Conservation (phyloP, 2,329 filamentous ascomycete species). For the Hypocrella siamensis region DNA sequence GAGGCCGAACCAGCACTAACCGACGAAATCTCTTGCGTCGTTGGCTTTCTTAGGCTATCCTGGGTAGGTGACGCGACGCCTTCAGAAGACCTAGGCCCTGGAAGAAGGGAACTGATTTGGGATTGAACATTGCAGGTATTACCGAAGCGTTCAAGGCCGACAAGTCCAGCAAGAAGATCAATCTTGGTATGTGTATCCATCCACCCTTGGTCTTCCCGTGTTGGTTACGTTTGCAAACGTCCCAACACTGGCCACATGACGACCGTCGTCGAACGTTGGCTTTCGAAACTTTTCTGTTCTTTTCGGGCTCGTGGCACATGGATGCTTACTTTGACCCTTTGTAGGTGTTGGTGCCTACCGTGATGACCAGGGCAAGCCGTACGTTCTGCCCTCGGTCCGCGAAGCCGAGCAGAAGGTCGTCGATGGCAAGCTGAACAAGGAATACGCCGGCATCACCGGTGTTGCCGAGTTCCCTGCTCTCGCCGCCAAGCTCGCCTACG, state of each 20-base stretch:
- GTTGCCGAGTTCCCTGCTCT: conserved; percentile 87
- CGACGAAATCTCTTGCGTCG: not conserved
- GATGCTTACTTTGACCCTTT: conserved; percentile 2
- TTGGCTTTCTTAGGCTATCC: conserved; percentile 44
- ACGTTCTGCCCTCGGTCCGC: conserved; percentile 86
- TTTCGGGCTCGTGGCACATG: too few relatives aligned
- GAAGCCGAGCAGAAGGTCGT: conserved; percentile 80
- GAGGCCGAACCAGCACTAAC: too few relatives aligned
- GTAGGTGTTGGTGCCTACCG: conserved; percentile 92
- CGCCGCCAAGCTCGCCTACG: conserved; percentile 83
- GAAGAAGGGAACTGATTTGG: conserved; percentile 10
- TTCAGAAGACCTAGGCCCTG: too few relatives aligned
- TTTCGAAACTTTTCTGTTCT: too few relatives aligned
- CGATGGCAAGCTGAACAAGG: conserved; percentile 70
- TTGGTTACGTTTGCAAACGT: not conserved
- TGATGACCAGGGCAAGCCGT: conserved; percentile 95
- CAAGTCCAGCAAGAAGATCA: conserved; percentile 88
- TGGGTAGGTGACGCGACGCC: conserved; percentile 42
- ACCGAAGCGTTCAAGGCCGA: conserved; percentile 99
- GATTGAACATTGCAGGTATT: conserved; percentile 41
- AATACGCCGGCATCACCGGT: conserved; percentile 96
- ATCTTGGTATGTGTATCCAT: conserved; percentile 50
- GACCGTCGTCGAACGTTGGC: too few relatives aligned
- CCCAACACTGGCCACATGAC: too few relatives aligned
- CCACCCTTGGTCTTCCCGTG: not conserved